Evolutionary conservation across 1,139 yeast genomes (phyloP), one percentile per base, ranked within the genome.

Genomic region (Protomyces gravidus): DNA sequence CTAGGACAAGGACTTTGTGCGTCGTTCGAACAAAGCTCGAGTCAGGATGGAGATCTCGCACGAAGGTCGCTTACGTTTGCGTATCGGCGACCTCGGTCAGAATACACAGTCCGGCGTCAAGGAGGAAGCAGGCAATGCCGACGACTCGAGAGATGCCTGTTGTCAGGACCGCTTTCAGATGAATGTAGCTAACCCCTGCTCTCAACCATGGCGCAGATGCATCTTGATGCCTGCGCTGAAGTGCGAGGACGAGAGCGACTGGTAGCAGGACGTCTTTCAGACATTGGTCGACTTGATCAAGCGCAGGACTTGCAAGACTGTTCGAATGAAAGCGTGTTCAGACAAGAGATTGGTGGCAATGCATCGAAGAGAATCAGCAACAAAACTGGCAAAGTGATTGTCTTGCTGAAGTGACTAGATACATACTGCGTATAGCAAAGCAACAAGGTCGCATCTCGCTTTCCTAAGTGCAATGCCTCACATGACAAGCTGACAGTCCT

Each of bases 11-110:
- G 0, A 78, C 56, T 61, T 75, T 76, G 63, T 78, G 78, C 7
- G 78, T 67, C 0, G 80, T 75, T 55, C 80, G 67, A 1, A 76
- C 77, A 63, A 71, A 77, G 0, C 80, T 76, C 64, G 74, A 79
- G 0, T 81, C 73, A 63, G 78, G 81, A 21, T 71, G 66, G 36
- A 75, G 71, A 40, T 25, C 15, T 25, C 5, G 17, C 19, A n/a
- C 3, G 27, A 36, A n/a, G 25, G 15, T 15, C 23, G 33, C 53
- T 26, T 42, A 21, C 23, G 47, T 26, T 33, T 21, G 39, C 6
- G 53, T 13, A 70, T 73, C 2, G 73, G 69, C 17, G 75, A 78
- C 63, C 50, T 72, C 75, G 5, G 78, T 56, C 19, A 64, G 50
- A 11, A 65, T 61, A 45, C 67, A 64, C 39, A 63, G 65, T 28